phyloP scores from a whole-genome alignment of 768 basidiomycete genomes.

The Boletellus ananas region DNA sequence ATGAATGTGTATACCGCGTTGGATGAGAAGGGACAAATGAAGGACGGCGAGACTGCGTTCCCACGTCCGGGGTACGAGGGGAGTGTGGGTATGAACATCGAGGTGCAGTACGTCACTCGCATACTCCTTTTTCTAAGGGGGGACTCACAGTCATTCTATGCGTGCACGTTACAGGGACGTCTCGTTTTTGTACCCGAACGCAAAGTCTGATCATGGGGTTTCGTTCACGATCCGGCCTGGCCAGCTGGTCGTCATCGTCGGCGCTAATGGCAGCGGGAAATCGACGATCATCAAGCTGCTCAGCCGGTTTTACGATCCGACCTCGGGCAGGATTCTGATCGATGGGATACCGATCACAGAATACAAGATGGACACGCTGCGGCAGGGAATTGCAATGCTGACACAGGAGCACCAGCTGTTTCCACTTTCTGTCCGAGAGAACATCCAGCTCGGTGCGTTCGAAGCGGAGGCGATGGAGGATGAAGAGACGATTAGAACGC shows the following conservation, averaged over 20 bases:
- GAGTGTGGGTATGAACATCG: constrained; percentile 13
- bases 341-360: constrained; percentile 35
- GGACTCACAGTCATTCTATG: not conserved
- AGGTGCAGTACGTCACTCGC: constrained; percentile 14
- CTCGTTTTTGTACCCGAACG: constrained; percentile 49
- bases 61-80: constrained; percentile 17
- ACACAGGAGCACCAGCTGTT: constrained; percentile 38
- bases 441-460: constrained; percentile 35
- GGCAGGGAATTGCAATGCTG: constrained; percentile 39
- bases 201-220: constrained; percentile 21
- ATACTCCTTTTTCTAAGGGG: too few relatives aligned
- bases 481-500: constrained; percentile 15
- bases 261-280: constrained; percentile 34
- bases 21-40: constrained; percentile 22
- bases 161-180: constrained; percentile 39
- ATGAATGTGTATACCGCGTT: constrained; percentile 20
- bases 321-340: constrained; percentile 36
- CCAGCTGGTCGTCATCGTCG: constrained; percentile 34
- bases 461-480: constrained; percentile 11
- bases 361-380: constrained; percentile 33
- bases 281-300: constrained; percentile 41
- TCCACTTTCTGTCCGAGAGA: constrained; percentile 38
- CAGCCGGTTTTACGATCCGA: constrained; percentile 30
- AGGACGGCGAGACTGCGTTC: constrained; percentile 24
- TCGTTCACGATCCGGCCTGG: constrained; percentile 31